Conservation (phyloP, 2,329 filamentous ascomycete genomes). For the Calonectria pauciramosa region DNA sequence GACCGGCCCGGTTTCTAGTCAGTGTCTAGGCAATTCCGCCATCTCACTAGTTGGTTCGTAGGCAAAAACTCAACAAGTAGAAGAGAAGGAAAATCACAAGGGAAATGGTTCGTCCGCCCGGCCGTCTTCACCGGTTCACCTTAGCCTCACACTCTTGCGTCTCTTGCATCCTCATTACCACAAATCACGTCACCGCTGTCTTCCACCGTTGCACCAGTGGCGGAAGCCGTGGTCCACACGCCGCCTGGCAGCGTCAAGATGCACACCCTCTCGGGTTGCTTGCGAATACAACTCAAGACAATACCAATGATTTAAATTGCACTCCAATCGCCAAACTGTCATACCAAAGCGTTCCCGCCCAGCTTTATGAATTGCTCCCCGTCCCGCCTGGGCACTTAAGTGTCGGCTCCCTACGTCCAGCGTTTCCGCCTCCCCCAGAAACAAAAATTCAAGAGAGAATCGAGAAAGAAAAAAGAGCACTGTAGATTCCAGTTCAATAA, state of each 20-base stretch:
- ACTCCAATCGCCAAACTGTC: conserved; percentile 67
- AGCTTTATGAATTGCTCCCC: conserved; percentile 53
- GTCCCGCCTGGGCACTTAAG: conserved; percentile 35
- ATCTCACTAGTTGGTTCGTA: neutral
- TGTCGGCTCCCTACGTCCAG: conserved; percentile 24
- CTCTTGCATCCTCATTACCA: neutral
- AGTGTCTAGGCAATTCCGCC: neutral
- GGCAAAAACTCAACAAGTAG: neutral
- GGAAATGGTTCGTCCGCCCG: neutral
- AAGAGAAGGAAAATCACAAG: neutral
- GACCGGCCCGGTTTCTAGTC: conserved; percentile 21
- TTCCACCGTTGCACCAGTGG: neutral
- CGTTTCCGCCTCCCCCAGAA: conserved; percentile 22
- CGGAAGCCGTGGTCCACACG: conserved; percentile 4
- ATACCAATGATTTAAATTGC: conserved; percentile 58
- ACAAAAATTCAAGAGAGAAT: conserved; percentile 36
- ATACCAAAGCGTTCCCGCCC: conserved; percentile 60
- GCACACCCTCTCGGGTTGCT: conserved; percentile 32
- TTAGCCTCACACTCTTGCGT: neutral
- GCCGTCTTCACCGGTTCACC: neutral
- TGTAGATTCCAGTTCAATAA: conserved; percentile 43
- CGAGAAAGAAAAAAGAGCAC: conserved; percentile 43
- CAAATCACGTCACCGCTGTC: conserved; percentile 4
- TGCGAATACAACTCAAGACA: conserved; percentile 39
- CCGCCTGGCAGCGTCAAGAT: neutral